A percentile compares a stretch with the other conserved stretches of the same genome.
phyloP scores from a whole-genome alignment of 768 basidiomycete species.

The Tricholoma hemisulphureum region DNA sequence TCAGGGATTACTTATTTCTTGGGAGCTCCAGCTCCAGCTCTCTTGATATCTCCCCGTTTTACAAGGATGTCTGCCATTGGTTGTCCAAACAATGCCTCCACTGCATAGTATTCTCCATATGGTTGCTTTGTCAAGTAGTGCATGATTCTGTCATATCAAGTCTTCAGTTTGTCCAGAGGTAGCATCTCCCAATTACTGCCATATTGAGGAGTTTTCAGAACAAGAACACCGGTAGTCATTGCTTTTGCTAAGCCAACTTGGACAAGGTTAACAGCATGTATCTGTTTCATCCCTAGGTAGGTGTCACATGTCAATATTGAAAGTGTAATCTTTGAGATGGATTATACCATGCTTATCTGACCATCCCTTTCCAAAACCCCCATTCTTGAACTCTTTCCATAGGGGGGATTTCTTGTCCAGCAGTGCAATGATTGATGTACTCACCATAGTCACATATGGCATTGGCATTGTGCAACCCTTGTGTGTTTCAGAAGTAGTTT shows the following conservation, averaged over 20 bases:
- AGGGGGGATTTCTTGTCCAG: neutral
- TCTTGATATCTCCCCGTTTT: neutral
- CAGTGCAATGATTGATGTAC: neutral
- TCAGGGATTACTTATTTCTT: no score
- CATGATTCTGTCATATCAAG: neutral
- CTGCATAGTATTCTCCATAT: neutral
- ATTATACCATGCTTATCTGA: neutral
- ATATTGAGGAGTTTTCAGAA: neutral
- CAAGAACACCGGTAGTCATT: neutral
- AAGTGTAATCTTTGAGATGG: no score
- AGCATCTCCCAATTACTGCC: neutral
- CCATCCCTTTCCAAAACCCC: neutral
- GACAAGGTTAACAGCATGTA: neutral
- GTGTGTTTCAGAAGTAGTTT: neutral
- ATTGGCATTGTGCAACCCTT: neutral
- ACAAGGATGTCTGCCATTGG: neutral
- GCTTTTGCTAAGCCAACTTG: neutral
- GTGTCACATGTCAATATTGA: no score
- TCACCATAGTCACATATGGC: neutral
- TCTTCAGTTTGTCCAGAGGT: neutral
- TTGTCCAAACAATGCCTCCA: neutral
- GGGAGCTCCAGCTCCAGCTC: no score
- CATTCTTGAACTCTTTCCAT: neutral
- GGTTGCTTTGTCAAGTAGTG: neutral
- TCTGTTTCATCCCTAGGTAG: neutral